phyloP scores from a whole-genome alignment of 176 grass and related monocot species.

The Alloteropsis semialata region DNA sequence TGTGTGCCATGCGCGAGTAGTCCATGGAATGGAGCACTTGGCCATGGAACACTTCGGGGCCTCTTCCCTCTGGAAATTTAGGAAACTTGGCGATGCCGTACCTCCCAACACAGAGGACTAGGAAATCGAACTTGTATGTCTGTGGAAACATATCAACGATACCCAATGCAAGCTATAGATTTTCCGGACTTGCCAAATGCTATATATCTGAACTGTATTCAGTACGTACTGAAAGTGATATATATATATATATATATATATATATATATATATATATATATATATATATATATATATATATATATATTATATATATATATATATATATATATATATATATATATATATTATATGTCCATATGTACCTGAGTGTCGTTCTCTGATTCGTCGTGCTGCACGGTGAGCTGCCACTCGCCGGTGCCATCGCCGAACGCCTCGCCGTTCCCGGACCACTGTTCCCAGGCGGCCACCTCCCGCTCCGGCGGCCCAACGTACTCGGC shows the following conservation, averaged over 20 bases:
- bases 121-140: slow-evolving; percentile 47
- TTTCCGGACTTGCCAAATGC: too few species aligned
- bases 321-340: too few species aligned
- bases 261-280: too few species aligned
- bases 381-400: background rate
- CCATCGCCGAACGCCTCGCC: slow-evolving; percentile 47
- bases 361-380: too few species aligned
- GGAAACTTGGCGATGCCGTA: slow-evolving; percentile 52
- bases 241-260: too few species aligned
- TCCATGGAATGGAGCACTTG: slow-evolving; percentile 55
- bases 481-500: slow-evolving; percentile 28
- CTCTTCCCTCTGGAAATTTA: slow-evolving; percentile 27
- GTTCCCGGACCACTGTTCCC: slow-evolving; percentile 48
- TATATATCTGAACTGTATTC: too few species aligned
- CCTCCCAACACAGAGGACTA: slow-evolving; percentile 65
- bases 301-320: too few species aligned
- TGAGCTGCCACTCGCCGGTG: background rate
- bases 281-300: too few species aligned
- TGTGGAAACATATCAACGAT: too few species aligned
- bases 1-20: slow-evolving; percentile 17
- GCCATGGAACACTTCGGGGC: slow-evolving; percentile 50
- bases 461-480: slow-evolving; percentile 22
- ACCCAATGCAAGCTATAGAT: too few species aligned
- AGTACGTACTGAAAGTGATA: too few species aligned
- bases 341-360: too few species aligned